Evolutionary conservation across 2,329 filamentous ascomycete species (phyloP).

Genomic region (Drechslerella dactyloides): DNA sequence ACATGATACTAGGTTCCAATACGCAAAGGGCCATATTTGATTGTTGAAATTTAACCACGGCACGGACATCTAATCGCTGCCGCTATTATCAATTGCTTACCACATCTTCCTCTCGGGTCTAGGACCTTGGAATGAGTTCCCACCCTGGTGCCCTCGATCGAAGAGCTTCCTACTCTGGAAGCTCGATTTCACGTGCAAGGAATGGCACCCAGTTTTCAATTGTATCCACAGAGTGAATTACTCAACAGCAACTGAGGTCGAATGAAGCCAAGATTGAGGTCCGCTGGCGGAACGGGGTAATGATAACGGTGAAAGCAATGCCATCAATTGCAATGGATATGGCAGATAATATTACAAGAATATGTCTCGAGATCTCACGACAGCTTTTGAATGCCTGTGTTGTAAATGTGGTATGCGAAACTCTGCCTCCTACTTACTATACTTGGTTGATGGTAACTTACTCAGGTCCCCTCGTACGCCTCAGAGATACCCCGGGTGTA

Average conservation of each 20-base stretch:
- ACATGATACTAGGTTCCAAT: background rate
- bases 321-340: no score
- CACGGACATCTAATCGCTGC: conserved; percentile 7
- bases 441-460: background rate
- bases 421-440: background rate
- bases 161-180: conserved; percentile 36
- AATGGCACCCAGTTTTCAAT: no score
- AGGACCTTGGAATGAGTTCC: conserved; percentile 9
- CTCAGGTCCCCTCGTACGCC: background rate
- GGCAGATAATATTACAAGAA: no score
- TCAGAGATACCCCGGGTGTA: background rate
- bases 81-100: conserved; percentile 7
- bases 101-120: background rate
- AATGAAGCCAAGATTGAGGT: background rate
- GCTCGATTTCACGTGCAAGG: conserved; percentile 1
- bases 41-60: conserved; percentile 22
- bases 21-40: background rate
- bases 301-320: background rate
- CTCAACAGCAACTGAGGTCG: background rate
- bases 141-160: background rate
- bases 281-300: background rate
- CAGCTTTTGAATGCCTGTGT: conserved; percentile 7
- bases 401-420: conserved; percentile 13
- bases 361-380: background rate
- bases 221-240: no score